A percentile compares a stretch with the other conserved stretches of the same genome.
phyloP scores from a whole-genome alignment of 176 grass and related monocot species.

The Cenchrus purpureus region DNA sequence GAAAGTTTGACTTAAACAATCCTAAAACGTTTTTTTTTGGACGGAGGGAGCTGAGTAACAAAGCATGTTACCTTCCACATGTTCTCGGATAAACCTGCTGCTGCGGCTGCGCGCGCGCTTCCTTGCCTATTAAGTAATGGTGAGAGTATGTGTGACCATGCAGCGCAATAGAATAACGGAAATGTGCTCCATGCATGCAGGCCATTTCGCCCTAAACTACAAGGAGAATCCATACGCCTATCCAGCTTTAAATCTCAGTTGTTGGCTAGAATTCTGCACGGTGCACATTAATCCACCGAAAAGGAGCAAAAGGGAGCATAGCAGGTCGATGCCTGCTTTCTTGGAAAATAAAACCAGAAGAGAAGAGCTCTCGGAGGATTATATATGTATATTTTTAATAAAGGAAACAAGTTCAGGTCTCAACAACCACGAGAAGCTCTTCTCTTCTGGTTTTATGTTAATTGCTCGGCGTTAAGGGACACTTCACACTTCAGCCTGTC shows the following conservation, averaged over 20 bases:
- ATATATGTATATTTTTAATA: no score
- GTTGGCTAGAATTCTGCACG: background rate
- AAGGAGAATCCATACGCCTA: background rate
- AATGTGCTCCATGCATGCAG: constrained; percentile 4
- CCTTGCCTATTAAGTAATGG: background rate
- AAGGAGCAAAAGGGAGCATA: background rate
- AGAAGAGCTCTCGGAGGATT: background rate
- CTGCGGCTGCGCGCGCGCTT: background rate
- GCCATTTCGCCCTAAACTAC: background rate
- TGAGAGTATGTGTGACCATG: background rate
- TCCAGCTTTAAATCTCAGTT: constrained; percentile 5
- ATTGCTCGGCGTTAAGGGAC: no score
- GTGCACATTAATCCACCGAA: background rate
- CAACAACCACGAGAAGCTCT: no score
- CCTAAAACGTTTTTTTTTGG: no score
- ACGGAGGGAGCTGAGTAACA: no score
- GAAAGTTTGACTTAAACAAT: no score
- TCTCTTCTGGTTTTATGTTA: no score
- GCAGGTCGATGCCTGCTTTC: background rate
- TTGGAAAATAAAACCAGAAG: background rate
- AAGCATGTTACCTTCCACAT: background rate
- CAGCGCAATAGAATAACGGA: background rate
- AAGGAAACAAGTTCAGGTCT: no score
- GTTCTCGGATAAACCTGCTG: background rate
- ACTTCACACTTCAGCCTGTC: no score